Percentiles rank a stretch among this genome's conserved stretches.
Evolutionary conservation across 1,284 basidiomycete species (phyloP).

Genomic region (Meripilus lineatus): DNA sequence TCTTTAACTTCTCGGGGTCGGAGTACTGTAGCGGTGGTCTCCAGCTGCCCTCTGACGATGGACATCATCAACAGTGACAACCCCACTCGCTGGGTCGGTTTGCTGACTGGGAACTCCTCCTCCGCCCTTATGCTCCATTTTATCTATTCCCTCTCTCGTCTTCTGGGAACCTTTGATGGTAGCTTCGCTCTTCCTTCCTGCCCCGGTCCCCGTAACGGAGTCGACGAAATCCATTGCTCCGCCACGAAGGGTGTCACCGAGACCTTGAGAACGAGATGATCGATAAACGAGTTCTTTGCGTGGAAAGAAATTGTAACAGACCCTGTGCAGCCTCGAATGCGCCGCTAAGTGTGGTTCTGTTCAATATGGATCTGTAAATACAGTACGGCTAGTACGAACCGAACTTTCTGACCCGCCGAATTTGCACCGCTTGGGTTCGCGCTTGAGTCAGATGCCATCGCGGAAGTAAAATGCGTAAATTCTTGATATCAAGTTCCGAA

Average conservation of each 20-base stretch:
- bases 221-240: slow-evolving; percentile 27
- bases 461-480: too few species aligned
- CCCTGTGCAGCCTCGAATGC: slow-evolving; percentile 19
- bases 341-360: slow-evolving; percentile 15
- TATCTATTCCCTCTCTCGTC: not conserved
- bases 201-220: slow-evolving; percentile 20
- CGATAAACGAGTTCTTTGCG: not conserved
- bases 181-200: not conserved
- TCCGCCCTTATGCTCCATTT: not conserved
- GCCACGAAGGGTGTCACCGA: slow-evolving; percentile 22
- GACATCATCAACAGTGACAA: too few species aligned
- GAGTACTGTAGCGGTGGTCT: too few species aligned
- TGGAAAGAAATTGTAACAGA: not conserved
- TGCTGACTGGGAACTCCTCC: too few species aligned
- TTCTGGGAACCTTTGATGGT: not conserved
- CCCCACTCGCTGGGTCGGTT: too few species aligned
- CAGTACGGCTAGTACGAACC: slow-evolving; percentile 10
- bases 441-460: too few species aligned
- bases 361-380: not conserved
- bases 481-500: too few species aligned
- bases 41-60: too few species aligned
- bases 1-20: too few species aligned
- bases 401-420: slow-evolving; percentile 17
- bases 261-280: slow-evolving; percentile 13
- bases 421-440: too few species aligned